Conservation (phyloP, 2,329 filamentous ascomycete genomes). For the Aureobasidium sp. region DNA sequence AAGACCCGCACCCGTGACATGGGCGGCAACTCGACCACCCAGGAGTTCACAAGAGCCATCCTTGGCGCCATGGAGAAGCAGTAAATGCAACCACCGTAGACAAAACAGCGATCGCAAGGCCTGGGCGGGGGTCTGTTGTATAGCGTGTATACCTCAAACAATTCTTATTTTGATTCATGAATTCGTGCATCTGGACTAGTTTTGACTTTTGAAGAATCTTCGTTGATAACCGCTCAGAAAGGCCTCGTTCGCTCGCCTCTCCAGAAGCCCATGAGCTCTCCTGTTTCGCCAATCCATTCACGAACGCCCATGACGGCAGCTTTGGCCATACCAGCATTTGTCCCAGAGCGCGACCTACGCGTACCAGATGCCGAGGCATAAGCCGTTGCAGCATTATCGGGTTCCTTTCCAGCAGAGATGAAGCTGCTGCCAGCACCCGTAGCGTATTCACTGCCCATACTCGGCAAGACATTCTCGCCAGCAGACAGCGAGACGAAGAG, state of each 20-base stretch:
- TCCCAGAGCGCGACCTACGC: conserved; percentile 45
- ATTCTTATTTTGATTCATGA: conserved; percentile 16
- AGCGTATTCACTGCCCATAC: conserved; percentile 72
- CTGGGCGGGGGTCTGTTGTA: conserved; percentile 12
- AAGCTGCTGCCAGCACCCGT: conserved; percentile 51
- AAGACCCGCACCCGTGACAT: conserved; percentile 89
- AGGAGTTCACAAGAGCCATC: conserved; percentile 92
- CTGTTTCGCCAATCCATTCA: conserved; percentile 59
- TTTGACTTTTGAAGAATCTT: background rate
- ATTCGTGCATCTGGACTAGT: background rate
- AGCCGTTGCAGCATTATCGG: conserved; percentile 37
- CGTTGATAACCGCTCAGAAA: background rate
- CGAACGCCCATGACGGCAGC: conserved; percentile 52
- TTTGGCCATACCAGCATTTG: conserved; percentile 48
- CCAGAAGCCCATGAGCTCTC: conserved; percentile 57
- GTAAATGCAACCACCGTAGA: conserved; percentile 10
- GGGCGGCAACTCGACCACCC: conserved; percentile 82
- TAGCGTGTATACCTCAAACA: conserved; percentile 13
- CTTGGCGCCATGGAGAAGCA: conserved; percentile 81
- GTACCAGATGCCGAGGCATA: conserved; percentile 28
- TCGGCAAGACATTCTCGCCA: conserved; percentile 89
- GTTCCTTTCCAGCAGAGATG: conserved; percentile 37
- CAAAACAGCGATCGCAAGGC: conserved; percentile 6
- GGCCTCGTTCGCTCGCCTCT: conserved; percentile 50
- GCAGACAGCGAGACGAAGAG: conserved; percentile 92